Conservation (phyloP, 2,329 filamentous ascomycete genomes). For the Lachnellula willkommii region DNA sequence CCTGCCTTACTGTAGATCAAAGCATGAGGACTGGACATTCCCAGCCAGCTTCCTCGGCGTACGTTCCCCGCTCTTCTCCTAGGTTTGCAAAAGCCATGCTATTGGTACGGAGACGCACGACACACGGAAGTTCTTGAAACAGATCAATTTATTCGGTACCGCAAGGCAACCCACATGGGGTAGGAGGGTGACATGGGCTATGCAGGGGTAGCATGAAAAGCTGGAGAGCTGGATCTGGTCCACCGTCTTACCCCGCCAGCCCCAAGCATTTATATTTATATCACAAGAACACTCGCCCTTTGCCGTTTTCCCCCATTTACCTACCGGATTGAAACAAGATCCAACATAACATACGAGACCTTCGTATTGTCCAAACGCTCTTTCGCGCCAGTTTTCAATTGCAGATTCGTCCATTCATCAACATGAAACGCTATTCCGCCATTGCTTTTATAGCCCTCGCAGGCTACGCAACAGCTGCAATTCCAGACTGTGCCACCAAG, state of each 20-base stretch:
- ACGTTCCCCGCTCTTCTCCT: background rate
- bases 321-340: too few relatives aligned
- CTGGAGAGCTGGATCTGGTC: background rate
- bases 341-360: too few relatives aligned
- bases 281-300: background rate
- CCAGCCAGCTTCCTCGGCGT: background rate
- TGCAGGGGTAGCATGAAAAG: background rate
- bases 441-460: conserved; percentile 15
- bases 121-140: background rate
- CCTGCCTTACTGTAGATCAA: background rate
- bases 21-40: background rate
- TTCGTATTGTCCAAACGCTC: too few relatives aligned
- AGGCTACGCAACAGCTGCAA: conserved; percentile 10
- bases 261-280: background rate
- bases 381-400: background rate
- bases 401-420: conserved; percentile 1
- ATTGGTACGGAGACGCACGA: background rate
- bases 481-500: conserved; percentile 20
- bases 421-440: conserved; percentile 22
- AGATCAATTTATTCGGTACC: background rate
- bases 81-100: background rate
- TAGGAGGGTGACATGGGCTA: background rate
- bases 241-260: too few relatives aligned
- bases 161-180: background rate
- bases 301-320: too few relatives aligned